Base-by-base conservation (phyloP, 768 basidiomycete species). In the Collybia mongolica region DNA sequence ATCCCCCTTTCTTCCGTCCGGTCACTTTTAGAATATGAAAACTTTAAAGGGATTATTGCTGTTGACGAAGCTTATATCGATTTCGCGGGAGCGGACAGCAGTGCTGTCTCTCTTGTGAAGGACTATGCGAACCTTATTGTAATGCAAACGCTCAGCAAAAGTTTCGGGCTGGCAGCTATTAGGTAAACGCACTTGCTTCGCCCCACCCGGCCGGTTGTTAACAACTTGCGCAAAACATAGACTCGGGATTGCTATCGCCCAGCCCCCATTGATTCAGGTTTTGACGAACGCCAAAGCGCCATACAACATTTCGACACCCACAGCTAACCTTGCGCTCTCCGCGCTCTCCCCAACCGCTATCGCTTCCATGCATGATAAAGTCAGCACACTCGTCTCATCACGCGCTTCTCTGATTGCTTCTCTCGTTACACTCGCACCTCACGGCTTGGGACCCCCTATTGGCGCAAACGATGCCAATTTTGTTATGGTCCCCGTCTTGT, bases 1-100 rank as follows among this genome's bases (percentile, higher is more conserved):
- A 83, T 98, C 46, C 79, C 92, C 0, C 79, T 95, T 20, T 60
- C 76, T 8, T 77, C 85, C 11, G 74, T 98, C 51, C 78, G 82
- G 1, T 60, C 77, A 8, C 67, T 98, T 14, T 72, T 96, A 20
- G 85, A 93, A 24, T 90, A 90, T 66, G 77, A 83, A 7, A 73
- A 75, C 0, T 98, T 90, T 80, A 91, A 85, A 57, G 97, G 97
- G 6, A 83, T 99, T 53, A 86, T 98, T 35, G 79, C 96, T 23
- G 86, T 98, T 5, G 97, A 99, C 62, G 97, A 99, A 66, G 97
- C 97, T 0, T 98, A 99, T 69, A 89, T 98, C 63, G 97, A 99
- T 66, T 99, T 98, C 60, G 82, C 89, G 0, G 77, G 76, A 0
- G 65, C 74, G 7, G 75, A 73, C 15, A 68, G 76, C 23, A 88